Percentiles rank a stretch among this genome's conserved stretches.
Evolutionary conservation across 768 basidiomycete species (phyloP).

Genomic region (Neoboletus brunneissimus): DNA sequence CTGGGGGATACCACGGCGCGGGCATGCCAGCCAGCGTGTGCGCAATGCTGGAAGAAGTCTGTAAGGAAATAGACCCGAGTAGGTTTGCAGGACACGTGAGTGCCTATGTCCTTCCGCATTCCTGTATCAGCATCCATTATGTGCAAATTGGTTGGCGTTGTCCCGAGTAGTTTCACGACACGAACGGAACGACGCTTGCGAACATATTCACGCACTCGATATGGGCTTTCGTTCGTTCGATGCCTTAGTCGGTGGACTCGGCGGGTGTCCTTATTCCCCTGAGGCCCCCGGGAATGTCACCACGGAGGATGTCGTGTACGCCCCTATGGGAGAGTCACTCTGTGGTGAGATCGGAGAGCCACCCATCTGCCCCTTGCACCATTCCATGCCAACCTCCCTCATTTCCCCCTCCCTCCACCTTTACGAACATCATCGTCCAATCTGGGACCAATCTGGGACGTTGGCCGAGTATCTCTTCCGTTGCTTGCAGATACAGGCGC

Average conservation of each 20-base stretch:
- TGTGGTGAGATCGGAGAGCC: conserved; percentile 44
- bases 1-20: conserved; percentile 87
- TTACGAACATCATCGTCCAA: not conserved
- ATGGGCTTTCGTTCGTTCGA: conserved; percentile 81
- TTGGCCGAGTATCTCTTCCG: conserved; percentile 55
- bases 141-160: not conserved
- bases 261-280: conserved; percentile 95
- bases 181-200: conserved; percentile 78
- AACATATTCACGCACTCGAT: conserved; percentile 69
- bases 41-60: conserved; percentile 68
- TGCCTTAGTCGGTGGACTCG: conserved; percentile 82
- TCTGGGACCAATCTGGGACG: conserved; percentile 24
- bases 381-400: not conserved
- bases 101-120: conserved; percentile 33
- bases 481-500: conserved; percentile 71
- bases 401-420: not conserved
- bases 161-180: conserved; percentile 75
- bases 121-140: not conserved
- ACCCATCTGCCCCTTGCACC: not conserved
- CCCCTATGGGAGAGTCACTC: conserved; percentile 62
- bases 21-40: conserved; percentile 71
- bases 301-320: conserved; percentile 89
- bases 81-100: conserved; percentile 62
- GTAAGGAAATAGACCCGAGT: conserved; percentile 54
- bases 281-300: conserved; percentile 95